A percentile compares a stretch with the other conserved stretches of the same genome.
These are phyloP conservation scores for Pelargonium citronellum DNA, from an alignment of 441 rosid species.

Conservation along the genomic window DNA sequence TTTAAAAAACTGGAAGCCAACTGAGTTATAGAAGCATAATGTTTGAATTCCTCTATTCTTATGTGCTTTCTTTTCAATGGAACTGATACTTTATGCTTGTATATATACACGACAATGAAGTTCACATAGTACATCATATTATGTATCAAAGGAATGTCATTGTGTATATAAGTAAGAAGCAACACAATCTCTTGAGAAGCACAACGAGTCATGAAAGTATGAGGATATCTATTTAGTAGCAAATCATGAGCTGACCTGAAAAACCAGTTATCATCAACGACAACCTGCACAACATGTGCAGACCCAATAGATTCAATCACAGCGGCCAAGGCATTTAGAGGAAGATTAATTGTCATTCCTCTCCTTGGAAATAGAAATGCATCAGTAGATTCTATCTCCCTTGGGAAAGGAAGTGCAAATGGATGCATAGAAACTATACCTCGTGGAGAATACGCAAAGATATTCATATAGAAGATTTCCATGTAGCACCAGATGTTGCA, in stretches of 20 bases:
- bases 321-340: neutral
- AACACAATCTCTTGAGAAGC: neutral
- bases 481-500: too few relatives aligned
- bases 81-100: neutral
- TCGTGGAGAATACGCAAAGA: neutral
- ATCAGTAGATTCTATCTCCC: too few relatives aligned
- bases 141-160: neutral
- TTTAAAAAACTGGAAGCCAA: neutral
- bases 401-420: too few relatives aligned
- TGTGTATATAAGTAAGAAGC: neutral
- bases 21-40: neutral
- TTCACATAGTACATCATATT: neutral
- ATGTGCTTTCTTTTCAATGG: neutral
- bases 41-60: neutral
- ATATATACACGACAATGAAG: neutral
- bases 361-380: too few relatives aligned
- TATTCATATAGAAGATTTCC: neutral
- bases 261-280: neutral
- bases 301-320: neutral
- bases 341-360: neutral
- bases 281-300: neutral
- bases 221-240: neutral
- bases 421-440: too few relatives aligned
- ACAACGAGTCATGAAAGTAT: neutral
- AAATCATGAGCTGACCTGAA: neutral